Evolutionary conservation across 2,329 filamentous ascomycete genomes (phyloP).

Genomic region (Curvularia eragrostidis): DNA sequence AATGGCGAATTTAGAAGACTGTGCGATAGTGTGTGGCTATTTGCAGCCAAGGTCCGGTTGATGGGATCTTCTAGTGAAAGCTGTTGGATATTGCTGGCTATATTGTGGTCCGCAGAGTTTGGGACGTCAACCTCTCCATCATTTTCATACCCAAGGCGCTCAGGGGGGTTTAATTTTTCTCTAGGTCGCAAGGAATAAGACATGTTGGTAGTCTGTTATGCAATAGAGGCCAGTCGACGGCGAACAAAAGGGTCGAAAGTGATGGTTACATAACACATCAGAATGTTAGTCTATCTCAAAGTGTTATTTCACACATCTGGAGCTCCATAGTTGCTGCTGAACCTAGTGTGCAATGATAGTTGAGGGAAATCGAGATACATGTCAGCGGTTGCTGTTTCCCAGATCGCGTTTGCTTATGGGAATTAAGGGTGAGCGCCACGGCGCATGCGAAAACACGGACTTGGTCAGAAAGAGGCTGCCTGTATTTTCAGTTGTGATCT

Average conservation of each 20-base stretch:
- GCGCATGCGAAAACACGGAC: neutral
- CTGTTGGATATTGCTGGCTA: neutral
- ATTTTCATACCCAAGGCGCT: neutral
- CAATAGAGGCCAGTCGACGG: neutral
- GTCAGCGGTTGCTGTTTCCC: neutral
- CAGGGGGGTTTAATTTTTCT: conserved; percentile 9
- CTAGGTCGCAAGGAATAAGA: conserved; percentile 7
- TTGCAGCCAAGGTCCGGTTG: neutral
- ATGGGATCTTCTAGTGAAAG: neutral
- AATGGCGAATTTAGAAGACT: neutral
- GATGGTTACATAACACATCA: neutral
- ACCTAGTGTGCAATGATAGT: neutral
- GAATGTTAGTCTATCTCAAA: neutral
- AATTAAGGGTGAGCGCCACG: neutral
- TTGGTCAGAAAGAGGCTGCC: neutral
- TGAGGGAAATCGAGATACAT: conserved; percentile 5
- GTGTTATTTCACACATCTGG: neutral
- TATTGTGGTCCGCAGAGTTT: neutral
- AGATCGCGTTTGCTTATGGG: neutral
- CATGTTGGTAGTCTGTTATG: conserved; percentile 1
- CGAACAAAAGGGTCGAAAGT: neutral
- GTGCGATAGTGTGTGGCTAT: neutral
- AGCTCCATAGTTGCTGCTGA: conserved; percentile 2
- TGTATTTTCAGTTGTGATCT: neutral
- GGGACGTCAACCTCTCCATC: neutral